Conservation (phyloP, 2,329 filamentous ascomycete genomes). For the Aspergillus luchuensis region DNA sequence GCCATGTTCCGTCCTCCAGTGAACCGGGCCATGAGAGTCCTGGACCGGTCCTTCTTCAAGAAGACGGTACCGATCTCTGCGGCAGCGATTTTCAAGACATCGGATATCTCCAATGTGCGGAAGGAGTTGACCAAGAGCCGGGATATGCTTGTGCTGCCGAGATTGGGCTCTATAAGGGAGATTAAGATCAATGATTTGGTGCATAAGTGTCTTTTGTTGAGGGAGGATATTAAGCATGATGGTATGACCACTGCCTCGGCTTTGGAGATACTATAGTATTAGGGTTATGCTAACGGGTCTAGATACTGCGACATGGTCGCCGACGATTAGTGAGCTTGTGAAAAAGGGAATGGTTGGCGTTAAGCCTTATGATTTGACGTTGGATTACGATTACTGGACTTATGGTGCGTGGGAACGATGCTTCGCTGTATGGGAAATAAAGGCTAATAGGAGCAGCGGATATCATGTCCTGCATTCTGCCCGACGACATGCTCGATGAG, state of each 20-base stretch:
- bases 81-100: constrained; percentile 73
- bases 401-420: constrained; percentile 60
- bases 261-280: background rate
- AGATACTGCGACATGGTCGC: constrained; percentile 76
- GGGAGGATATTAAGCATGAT: constrained; percentile 41
- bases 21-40: constrained; percentile 73
- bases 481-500: constrained; percentile 75
- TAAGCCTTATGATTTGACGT: constrained; percentile 71
- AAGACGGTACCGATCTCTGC: constrained; percentile 76
- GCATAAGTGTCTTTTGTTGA: constrained; percentile 44
- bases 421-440: background rate
- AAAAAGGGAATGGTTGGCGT: constrained; percentile 68
- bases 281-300: constrained; percentile 13
- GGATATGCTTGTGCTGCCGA: constrained; percentile 67
- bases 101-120: constrained; percentile 72
- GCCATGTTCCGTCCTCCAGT: constrained; percentile 75
- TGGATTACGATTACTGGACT: constrained; percentile 85
- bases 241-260: constrained; percentile 26
- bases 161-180: constrained; percentile 62
- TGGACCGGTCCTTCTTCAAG: constrained; percentile 82
- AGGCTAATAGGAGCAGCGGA: constrained; percentile 59
- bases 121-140: constrained; percentile 65
- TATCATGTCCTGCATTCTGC: constrained; percentile 78
- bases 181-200: constrained; percentile 53
- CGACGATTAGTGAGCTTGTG: constrained; percentile 68